phyloP scores from a whole-genome alignment of 129 eudicot species.

The Silybum marianum region DNA sequence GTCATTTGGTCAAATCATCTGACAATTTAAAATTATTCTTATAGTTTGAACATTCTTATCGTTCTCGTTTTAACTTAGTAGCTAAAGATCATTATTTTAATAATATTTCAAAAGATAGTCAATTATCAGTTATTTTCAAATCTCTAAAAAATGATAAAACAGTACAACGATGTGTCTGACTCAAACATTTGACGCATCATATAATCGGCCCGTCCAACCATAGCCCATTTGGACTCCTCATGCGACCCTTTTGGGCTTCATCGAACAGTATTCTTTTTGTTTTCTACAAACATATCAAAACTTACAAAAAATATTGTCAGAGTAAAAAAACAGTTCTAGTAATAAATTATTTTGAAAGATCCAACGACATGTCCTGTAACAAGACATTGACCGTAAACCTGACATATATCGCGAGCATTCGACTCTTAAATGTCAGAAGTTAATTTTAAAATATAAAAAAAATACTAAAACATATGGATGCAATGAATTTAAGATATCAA shows the following conservation, averaged over 20 bases:
- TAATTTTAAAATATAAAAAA: not conserved
- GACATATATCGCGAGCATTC: not conserved
- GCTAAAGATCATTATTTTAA: not conserved
- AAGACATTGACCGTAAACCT: conserved; percentile 14
- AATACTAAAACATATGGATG: conserved; percentile 5
- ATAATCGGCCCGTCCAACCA: not conserved
- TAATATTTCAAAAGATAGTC: not conserved
- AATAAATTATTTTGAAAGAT: conserved; percentile 12
- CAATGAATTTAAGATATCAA: conserved; percentile 8
- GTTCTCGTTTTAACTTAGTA: not conserved
- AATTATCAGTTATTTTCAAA: not conserved
- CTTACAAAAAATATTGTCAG: not conserved
- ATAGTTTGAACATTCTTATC: not conserved
- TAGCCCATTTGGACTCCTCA: not conserved
- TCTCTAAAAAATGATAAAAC: not conserved
- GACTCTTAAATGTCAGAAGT: not conserved
- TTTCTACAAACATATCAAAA: not conserved
- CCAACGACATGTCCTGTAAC: not conserved
- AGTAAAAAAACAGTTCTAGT: not conserved
- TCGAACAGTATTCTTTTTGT: not conserved
- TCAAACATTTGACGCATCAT: not conserved
- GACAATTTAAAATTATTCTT: not conserved
- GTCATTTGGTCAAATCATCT: not conserved
- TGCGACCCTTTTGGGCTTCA: not conserved
- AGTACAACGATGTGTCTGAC: not conserved